Conservation (phyloP, 352 stramenopile species). For the Phytophthora sp. region DNA sequence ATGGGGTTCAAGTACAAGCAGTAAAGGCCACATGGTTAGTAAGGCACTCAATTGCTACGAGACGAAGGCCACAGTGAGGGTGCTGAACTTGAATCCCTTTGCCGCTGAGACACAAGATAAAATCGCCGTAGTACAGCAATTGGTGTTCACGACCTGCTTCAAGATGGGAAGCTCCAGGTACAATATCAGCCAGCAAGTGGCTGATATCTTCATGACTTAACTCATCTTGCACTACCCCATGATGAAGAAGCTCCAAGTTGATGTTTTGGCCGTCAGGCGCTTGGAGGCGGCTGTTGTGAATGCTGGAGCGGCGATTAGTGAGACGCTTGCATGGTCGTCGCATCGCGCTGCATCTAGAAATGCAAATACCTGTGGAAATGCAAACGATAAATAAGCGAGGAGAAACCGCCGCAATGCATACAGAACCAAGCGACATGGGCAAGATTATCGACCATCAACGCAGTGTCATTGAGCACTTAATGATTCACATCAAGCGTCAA, state of each 20-base stretch:
- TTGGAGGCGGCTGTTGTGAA: neutral
- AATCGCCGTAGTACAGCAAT: neutral
- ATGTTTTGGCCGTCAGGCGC: too few species aligned
- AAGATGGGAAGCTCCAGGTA: neutral
- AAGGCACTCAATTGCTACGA: conserved; percentile 17
- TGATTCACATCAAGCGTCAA: conserved; percentile 7
- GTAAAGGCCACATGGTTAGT: conserved; percentile 10
- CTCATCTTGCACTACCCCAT: neutral
- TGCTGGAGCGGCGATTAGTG: too few species aligned
- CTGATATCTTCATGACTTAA: conserved; percentile 1
- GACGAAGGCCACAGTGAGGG: neutral
- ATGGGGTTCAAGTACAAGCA: too few species aligned
- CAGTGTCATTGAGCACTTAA: conserved; percentile 18
- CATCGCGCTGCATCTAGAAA: neutral
- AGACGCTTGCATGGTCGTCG: neutral
- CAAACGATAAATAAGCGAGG: neutral
- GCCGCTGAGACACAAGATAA: neutral
- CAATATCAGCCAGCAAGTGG: neutral
- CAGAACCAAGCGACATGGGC: too few species aligned
- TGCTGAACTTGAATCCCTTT: neutral
- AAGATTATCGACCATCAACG: conserved; percentile 7
- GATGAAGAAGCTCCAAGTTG: conserved; percentile 7
- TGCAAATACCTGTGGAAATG: too few species aligned
- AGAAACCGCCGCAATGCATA: neutral
- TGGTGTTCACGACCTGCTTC: neutral